Base-by-base conservation (phyloP, 139 green algal species). In the Parachlorella kessleri region DNA sequence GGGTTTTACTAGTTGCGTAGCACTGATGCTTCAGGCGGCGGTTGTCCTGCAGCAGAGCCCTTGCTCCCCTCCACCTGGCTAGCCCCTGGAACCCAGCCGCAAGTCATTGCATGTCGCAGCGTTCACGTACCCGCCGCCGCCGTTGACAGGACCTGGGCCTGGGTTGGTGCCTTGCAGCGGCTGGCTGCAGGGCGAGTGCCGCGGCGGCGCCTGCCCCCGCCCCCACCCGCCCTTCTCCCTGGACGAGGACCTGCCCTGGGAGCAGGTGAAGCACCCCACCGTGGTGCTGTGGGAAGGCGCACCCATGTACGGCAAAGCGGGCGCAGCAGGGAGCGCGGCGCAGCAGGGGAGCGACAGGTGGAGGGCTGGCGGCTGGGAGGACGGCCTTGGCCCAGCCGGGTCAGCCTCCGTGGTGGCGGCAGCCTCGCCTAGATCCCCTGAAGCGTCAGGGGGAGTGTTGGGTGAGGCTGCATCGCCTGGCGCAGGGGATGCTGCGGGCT, bases 241-340 rank as follows among this genome's bases (percentile, higher is more conserved):
- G 55, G 55, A 28, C 14, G 10, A n/a, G 28, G 32, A n/a, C 28
- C 28, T n/a, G 55, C 55, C 55, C 21, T 28, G 28, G 10, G 28
- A 28, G 28, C 8, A n/a, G 7, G 55, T 28, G 28, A 66, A 28
- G 21, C 14, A 66, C 28, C 55, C 65, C 33, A 33, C 9, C 5
- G 66, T 37, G 35, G 66, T 72, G 66, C 66, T 72, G 36, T 72
- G 66, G 66, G 66, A 72, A 6, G 66, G 66, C 3, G 66, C 66
- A 24, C 66, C 66, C 3, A 36, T 36, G 5, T 72, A 32, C 10
- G 36, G 9, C 33, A n/a, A 18, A 35, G 66, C 66, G 6, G 66
- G 36, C 35, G 23, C 36, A 1, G 66, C 35, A 36, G 0, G 4
- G 1, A 37, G 23, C 14, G 10, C 32, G 5, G 36, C 66, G 41